phyloP scores from a whole-genome alignment of 768 basidiomycete genomes.

The Boletus rubescentipes region DNA sequence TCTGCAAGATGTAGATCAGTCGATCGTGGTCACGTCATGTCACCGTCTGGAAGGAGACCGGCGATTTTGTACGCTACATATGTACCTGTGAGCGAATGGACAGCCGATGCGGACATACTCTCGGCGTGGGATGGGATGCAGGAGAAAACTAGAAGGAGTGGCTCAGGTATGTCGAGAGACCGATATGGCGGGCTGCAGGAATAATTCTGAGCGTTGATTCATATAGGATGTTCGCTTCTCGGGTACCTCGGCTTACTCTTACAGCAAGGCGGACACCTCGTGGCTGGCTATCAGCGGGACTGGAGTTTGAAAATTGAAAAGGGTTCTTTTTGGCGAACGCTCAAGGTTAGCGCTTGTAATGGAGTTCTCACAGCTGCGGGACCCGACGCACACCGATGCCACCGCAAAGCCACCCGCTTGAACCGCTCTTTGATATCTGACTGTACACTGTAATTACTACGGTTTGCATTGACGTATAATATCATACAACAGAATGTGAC shows the following conservation, averaged over 20 bases:
- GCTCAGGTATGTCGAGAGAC: neutral
- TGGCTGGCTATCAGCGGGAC: neutral
- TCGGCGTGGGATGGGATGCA: neutral
- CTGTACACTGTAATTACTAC: neutral
- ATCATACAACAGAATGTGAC: neutral
- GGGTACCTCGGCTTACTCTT: neutral
- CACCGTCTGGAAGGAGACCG: neutral
- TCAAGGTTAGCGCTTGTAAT: neutral
- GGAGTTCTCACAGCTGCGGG: neutral
- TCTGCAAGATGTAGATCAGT: conserved; percentile 2
- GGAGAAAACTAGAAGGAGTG: neutral
- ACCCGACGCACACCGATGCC: neutral
- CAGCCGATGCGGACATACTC: neutral
- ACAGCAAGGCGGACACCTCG: neutral
- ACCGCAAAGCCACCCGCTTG: neutral
- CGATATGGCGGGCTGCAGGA: neutral
- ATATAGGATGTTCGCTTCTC: neutral
- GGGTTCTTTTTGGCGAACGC: neutral
- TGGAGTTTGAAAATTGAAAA: neutral
- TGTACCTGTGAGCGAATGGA: conserved; percentile 4
- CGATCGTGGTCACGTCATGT: neutral
- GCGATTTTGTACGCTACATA: neutral
- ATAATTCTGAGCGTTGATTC: neutral
- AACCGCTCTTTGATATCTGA: neutral
- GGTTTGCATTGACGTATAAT: neutral